A percentile compares a stretch with the other conserved stretches of the same genome.
These are phyloP conservation scores for Leishmania braziliensis DNA, from an alignment of 208 protist genomes.

Conservation along the genomic window DNA sequence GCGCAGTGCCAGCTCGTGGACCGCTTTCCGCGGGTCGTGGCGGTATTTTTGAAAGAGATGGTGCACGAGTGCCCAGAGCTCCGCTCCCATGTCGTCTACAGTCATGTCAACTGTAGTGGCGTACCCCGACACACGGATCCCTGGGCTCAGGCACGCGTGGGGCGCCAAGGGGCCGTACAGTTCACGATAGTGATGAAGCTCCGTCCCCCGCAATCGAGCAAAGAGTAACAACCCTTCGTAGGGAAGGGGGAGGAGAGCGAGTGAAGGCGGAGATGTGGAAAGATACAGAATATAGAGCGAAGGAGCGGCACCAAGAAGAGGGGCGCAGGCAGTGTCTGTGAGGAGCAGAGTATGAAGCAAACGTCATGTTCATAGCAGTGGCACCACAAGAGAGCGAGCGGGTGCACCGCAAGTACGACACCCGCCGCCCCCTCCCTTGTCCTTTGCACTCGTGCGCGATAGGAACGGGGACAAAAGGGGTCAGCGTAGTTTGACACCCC, in stretches of 20 bases:
- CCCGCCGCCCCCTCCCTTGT: background rate
- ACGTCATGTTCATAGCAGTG: background rate
- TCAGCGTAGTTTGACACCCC: background rate
- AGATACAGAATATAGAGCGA: background rate
- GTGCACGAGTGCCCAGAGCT: conserved; percentile 68
- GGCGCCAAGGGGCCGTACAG: background rate
- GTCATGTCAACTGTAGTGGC: conserved; percentile 2
- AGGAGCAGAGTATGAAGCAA: background rate
- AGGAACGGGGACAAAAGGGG: background rate
- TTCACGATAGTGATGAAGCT: background rate
- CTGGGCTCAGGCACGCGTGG: background rate
- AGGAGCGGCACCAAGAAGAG: background rate
- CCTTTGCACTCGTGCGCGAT: background rate
- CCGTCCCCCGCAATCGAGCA: background rate
- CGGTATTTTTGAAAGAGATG: conserved; percentile 62
- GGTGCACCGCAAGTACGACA: background rate
- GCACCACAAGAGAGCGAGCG: background rate
- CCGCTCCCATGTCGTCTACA: conserved; percentile 55
- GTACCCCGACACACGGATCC: background rate
- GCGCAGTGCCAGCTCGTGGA: conserved; percentile 56
- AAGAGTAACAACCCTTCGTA: background rate
- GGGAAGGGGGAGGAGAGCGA: background rate
- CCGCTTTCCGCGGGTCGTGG: conserved; percentile 22
- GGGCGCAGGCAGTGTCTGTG: background rate
- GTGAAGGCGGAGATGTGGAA: background rate